Percentiles rank a stretch among this genome's conserved stretches.
These are phyloP conservation scores for Trichaptum fuscoviolaceum DNA, from an alignment of 768 basidiomycete species.

Conservation along the genomic window DNA sequence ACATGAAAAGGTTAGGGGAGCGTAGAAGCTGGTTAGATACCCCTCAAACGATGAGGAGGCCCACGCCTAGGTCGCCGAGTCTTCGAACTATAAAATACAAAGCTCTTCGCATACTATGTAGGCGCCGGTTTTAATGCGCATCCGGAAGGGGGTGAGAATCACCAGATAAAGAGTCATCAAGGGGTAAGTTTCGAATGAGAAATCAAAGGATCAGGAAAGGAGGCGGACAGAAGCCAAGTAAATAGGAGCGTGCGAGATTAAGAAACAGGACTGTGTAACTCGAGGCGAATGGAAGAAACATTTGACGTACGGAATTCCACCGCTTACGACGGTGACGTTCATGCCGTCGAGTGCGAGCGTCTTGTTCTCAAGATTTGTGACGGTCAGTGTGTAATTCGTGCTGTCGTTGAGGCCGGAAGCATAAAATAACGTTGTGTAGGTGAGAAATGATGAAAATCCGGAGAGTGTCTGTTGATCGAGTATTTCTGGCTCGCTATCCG, in stretches of 20 bases:
- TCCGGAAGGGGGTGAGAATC: background rate
- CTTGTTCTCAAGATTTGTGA: conserved; percentile 52
- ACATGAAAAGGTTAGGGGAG: background rate
- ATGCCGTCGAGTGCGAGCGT: conserved; percentile 50
- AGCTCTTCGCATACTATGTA: background rate
- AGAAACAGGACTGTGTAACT: background rate
- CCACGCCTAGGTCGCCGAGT: background rate
- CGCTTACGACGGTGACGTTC: conserved; percentile 38
- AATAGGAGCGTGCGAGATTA: background rate
- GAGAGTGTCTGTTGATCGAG: background rate
- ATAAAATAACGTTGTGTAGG: conserved; percentile 52
- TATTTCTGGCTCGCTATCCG: background rate
- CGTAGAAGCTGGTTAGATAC: background rate
- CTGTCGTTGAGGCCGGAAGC: conserved; percentile 53
- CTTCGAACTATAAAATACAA: background rate
- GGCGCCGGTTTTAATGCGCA: background rate
- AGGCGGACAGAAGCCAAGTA: background rate
- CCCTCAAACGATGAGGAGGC: background rate
- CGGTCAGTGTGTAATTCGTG: conserved; percentile 41
- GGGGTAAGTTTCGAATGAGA: background rate
- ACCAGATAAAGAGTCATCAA: background rate
- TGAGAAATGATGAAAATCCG: conserved; percentile 32
- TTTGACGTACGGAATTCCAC: conserved; percentile 6
- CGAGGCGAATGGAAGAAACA: background rate
- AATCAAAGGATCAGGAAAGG: background rate